Base-by-base conservation (phyloP, 257 asterid species). In the Schizonepeta tenuifolia region DNA sequence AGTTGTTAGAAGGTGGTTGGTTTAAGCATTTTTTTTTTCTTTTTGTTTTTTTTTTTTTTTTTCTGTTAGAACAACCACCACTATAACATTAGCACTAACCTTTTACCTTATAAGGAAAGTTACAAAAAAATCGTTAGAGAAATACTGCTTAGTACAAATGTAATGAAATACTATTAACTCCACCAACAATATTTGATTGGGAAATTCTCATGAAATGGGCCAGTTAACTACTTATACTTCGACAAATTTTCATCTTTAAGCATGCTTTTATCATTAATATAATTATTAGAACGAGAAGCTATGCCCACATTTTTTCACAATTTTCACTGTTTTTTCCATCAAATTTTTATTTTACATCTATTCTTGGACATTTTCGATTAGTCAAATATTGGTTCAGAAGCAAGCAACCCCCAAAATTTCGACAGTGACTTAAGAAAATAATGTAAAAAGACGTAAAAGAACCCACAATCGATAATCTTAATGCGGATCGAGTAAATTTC, bases 61-160 rank as follows among this genome's bases (percentile, higher is more conserved):
- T 72, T 72, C 71, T 36, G 86, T 56, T 72, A 51, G 63, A 78
- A 63, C 86, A 46, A 82, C 83, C 81, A 63, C 54, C 83, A 78
- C 74, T 64, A 56, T 15, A 41, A 46, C 43, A 20, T 59, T 43
- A 24, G 49, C 62, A 54, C 69, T 74, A 59, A 46, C 14, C 41
- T 51, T 64, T 74, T 62, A 71, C 63, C 86, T 78, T 71, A 71
- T 67, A 71, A 75, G 75, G 68, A 67, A 78, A 75, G 83, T 66
- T 57, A 65, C 50, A 36, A 58, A 74, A 58, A 70, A 24, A 59
- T 10, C 9, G 24, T 15, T 66, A 6, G 3, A 7, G 14, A 69
- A 61, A 69, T 74, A 55, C 14, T 26, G 12, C n/a, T 20, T 11
- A 14, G 4, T 41, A 28, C 35, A 49, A 22, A 12, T 9, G 60